These are phyloP conservation scores for Begonia masoniana DNA, from an alignment of 306 rosid genomes.

Conservation along the genomic window DNA sequence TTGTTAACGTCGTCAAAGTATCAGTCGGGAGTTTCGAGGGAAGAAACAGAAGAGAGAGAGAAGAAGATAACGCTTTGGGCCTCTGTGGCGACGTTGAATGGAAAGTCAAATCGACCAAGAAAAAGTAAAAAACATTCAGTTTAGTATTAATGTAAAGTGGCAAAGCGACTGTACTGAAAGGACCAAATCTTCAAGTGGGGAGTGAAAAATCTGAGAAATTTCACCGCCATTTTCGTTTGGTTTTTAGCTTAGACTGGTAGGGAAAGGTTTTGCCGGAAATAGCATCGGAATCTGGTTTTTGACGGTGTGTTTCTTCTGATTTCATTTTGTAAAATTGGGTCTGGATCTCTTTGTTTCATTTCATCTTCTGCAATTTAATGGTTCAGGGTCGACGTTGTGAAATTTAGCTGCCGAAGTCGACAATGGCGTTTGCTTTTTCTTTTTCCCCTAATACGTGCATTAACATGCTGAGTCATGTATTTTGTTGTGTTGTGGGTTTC, in stretches of 20 bases:
- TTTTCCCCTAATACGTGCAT: too few species aligned
- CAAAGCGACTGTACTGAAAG: neutral
- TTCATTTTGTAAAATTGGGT: too few species aligned
- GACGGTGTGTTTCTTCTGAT: conserved; percentile 17
- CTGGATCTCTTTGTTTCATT: neutral
- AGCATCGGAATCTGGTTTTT: conserved; percentile 16
- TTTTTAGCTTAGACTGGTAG: neutral
- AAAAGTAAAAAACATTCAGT: neutral
- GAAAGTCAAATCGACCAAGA: neutral
- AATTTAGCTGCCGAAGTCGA: too few species aligned
- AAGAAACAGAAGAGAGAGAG: too few species aligned
- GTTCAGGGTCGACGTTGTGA: neutral
- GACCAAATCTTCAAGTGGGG: too few species aligned
- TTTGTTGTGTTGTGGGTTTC: too few species aligned
- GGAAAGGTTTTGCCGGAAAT: conserved; percentile 31
- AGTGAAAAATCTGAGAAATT: neutral
- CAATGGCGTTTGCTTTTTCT: too few species aligned
- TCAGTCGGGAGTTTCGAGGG: too few species aligned
- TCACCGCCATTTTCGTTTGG: neutral
- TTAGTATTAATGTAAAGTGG: neutral
- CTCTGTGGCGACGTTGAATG: too few species aligned
- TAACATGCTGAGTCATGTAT: too few species aligned
- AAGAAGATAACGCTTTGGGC: too few species aligned
- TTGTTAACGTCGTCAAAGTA: neutral
- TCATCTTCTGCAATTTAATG: neutral